Evolutionary conservation across 2,329 filamentous ascomycete species (phyloP), one percentile per base, ranked within the genome.

Genomic region (Ramularia endophylla): DNA sequence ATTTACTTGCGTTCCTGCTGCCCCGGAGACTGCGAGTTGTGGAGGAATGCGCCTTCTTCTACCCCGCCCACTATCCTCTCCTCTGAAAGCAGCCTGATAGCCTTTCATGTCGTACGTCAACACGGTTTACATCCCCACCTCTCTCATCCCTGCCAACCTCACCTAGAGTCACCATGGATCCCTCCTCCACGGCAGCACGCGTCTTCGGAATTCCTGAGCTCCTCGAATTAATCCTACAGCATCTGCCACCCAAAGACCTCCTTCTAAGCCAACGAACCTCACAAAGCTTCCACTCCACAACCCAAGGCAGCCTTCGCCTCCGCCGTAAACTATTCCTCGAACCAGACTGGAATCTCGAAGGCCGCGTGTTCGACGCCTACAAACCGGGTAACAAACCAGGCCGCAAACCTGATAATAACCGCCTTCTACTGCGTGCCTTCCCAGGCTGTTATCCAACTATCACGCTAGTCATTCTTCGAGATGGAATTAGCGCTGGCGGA

Each of bases 171-270:
- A 34, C 17, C 7, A 34, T 34, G 32, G 32, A 34, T n/a, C 3
- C 13, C 17, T 8, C n/a, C 15, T 38, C 30, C 20, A 15, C 38
- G 6, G 38, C 43, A 25, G 13, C 28, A 4, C 45, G 40, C 25
- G 60, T 65, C 31, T 46, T 67, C 44, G 36, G 51, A 22, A 57
- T 62, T 4, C 61, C 64, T 18, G 65, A 67, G 47, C 59, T 67
- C 41, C 58, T 66, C 39, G 63, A 65, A 50, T 36, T 56, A 28
- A 57, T 66, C 46, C 60, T 67, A 18, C 39, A 50, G 7, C 41
- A 62, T 13, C 58, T 67, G 2, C 45, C 46, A 20, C 49, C 44
- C 5, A 52, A 54, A 44, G 55, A 63, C 29, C 50, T 65, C 8
- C 56, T 65, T 18, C 52, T 64, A 16, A 46, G 44, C 6, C 63